Conservation (phyloP, 805 yeast genomes). For the Candida arabinofermentans region DNA sequence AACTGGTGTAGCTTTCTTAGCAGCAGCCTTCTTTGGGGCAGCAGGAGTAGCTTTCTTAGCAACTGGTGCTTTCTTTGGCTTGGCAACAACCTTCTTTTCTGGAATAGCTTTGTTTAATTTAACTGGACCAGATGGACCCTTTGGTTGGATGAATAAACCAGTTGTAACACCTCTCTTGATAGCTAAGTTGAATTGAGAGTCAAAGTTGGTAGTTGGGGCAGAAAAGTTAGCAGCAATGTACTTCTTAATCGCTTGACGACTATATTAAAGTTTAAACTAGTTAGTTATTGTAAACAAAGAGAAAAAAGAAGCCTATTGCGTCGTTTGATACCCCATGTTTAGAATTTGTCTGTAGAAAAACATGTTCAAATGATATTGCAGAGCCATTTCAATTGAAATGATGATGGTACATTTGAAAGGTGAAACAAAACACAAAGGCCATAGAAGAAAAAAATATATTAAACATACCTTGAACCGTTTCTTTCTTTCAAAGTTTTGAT, state of each 20-base stretch:
- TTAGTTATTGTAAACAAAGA: too few species aligned
- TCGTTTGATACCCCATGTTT: too few species aligned
- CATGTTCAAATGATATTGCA: too few species aligned
- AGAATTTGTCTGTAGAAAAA: too few species aligned
- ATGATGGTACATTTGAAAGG: too few species aligned
- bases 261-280: too few species aligned
- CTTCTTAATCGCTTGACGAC: slow-evolving; percentile 87
- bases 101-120: slow-evolving; percentile 49
- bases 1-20: slow-evolving; percentile 27
- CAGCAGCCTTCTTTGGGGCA: slow-evolving; percentile 27
- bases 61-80: slow-evolving; percentile 22
- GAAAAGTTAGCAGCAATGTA: slow-evolving; percentile 64
- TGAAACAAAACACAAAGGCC: not conserved
- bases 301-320: too few species aligned
- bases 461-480: slow-evolving; percentile 66
- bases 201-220: slow-evolving; percentile 61
- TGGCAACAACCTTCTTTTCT: slow-evolving; percentile 31
- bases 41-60: slow-evolving; percentile 25
- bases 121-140: slow-evolving; percentile 86
- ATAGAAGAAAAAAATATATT: too few species aligned
- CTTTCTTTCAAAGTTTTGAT: slow-evolving; percentile 69
- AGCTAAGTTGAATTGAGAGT: slow-evolving; percentile 71
- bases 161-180: slow-evolving; percentile 74
- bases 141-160: slow-evolving; percentile 79
- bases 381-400: too few species aligned